phyloP scores from a whole-genome alignment of 306 rosid genomes.

The Quercus alba region DNA sequence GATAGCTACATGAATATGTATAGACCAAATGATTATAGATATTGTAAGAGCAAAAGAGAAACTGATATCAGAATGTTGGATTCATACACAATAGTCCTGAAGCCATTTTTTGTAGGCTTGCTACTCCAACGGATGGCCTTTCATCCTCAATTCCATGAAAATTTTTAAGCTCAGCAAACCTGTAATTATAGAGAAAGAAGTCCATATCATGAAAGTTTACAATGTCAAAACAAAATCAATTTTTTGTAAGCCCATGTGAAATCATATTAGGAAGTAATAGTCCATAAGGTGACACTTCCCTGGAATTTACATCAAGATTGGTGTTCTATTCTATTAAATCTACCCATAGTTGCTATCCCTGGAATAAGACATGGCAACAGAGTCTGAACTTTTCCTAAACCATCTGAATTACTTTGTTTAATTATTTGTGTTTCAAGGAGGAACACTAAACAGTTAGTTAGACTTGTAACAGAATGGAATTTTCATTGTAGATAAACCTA shows the following conservation, averaged over 20 bases:
- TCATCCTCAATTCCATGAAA: conserved; percentile 86
- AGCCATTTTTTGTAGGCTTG: conserved; percentile 77
- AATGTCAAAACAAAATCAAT: not conserved
- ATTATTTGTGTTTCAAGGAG: not conserved
- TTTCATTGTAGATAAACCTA: not conserved
- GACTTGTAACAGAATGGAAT: not conserved
- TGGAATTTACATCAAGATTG: not conserved
- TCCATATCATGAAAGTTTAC: conserved; percentile 7
- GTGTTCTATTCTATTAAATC: not conserved
- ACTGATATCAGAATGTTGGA: not conserved
- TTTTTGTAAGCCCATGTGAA: not conserved
- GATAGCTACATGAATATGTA: conserved; percentile 63
- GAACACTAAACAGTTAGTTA: not conserved
- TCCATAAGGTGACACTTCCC: not conserved
- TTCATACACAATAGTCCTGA: conserved; percentile 74
- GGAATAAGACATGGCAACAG: not conserved
- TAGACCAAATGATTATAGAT: conserved; percentile 11
- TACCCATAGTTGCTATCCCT: not conserved
- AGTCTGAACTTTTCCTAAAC: not conserved
- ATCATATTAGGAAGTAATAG: not conserved
- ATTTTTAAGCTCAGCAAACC: conserved; percentile 72
- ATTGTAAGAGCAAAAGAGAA: conserved; percentile 9
- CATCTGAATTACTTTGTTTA: not conserved
- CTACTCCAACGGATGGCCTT: conserved; percentile 39
- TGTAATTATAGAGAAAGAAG: conserved; percentile 30